Evolutionary conservation across 2,329 filamentous ascomycete genomes (phyloP), one percentile per base, ranked within the genome.

Genomic region (Torrubiella hemipterigena): DNA sequence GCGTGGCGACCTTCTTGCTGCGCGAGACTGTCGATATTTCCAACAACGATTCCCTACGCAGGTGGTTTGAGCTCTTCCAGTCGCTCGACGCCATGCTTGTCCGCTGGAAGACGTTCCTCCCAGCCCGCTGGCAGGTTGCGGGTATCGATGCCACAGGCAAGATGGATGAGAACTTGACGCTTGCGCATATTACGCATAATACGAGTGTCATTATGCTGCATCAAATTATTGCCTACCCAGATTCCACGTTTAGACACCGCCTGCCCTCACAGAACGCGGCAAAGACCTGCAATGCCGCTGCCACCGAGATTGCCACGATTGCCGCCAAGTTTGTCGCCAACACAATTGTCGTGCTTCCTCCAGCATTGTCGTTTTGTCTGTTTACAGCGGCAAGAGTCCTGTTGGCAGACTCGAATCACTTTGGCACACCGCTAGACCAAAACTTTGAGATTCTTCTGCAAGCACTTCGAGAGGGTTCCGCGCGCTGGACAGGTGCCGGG

Each of bases 31-130:
- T 58, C 27, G 46, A 57, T 29, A 33, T 50, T 10, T 38, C 38
- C 11, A 43, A 50, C 29, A 42, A 43, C 10, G 46, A 52, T 7
- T 47, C 55, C 26, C 42, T 54, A 17, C 41, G 48, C 6, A 42
- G 46, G 26, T 59, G 55, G 56, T 38, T 59, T 4, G 54, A 45
- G 27, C 43, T 53, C 13, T 60, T 60, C 39, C 58, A 60, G 32
- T 53, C 59, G 36, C 38, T 59, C 9, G 56, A 60, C 37, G 39
- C 58, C 2, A 49, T 52, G 4, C 42, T 59, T 1, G 49, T 59
- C 6, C 50, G 53, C 47, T 52, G 43, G 53, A 56, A 56, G 33
- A 50, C 57, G 45, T 50, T 56, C 22, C 45, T 57, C 1, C 53
- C 55, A 4, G 47, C 46, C 23, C 49, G 51, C 34, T 56, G 55